Evolutionary conservation across 352 stramenopile species (phyloP).

Genomic region (Globisporangium rhizosaccharum): DNA sequence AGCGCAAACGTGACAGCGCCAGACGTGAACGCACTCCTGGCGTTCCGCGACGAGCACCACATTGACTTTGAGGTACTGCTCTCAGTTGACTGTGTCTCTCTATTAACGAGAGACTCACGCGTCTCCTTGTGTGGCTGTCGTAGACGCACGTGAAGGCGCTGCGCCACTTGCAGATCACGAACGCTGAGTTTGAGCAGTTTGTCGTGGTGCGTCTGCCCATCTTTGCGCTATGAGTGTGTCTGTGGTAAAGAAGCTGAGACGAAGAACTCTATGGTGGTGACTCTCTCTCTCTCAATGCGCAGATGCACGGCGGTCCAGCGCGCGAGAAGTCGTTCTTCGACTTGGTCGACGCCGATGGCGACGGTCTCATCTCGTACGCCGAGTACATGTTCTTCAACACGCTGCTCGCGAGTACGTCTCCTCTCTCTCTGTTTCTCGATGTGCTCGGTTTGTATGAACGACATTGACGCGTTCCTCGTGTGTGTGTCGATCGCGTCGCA

Average conservation of each 20-base stretch:
- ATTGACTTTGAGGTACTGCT: conserved; percentile 61
- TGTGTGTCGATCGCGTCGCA: conserved; percentile 14
- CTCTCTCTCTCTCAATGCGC: neutral
- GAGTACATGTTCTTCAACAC: conserved; percentile 91
- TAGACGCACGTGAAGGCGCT: conserved; percentile 78
- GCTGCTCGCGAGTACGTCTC: conserved; percentile 68
- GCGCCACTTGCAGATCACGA: conserved; percentile 69
- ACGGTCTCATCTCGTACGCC: conserved; percentile 83
- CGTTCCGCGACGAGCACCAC: conserved; percentile 48
- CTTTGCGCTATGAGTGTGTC: too few species aligned
- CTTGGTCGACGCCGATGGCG: conserved; percentile 78
- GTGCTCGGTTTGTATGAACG: neutral
- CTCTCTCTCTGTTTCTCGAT: neutral
- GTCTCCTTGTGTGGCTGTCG: neutral
- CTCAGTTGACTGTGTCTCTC: neutral
- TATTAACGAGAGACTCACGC: neutral
- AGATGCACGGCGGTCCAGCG: conserved; percentile 55
- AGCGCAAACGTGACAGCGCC: conserved; percentile 31
- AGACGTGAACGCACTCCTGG: conserved; percentile 49
- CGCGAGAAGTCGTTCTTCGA: conserved; percentile 77
- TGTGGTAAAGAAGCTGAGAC: too few species aligned
- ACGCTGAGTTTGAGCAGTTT: conserved; percentile 80
- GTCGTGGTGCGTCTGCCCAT: conserved; percentile 26
- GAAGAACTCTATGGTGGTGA: neutral
- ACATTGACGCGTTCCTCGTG: too few species aligned